phyloP scores from a whole-genome alignment of 805 yeast genomes.

The Jamesozyma lodderae region DNA sequence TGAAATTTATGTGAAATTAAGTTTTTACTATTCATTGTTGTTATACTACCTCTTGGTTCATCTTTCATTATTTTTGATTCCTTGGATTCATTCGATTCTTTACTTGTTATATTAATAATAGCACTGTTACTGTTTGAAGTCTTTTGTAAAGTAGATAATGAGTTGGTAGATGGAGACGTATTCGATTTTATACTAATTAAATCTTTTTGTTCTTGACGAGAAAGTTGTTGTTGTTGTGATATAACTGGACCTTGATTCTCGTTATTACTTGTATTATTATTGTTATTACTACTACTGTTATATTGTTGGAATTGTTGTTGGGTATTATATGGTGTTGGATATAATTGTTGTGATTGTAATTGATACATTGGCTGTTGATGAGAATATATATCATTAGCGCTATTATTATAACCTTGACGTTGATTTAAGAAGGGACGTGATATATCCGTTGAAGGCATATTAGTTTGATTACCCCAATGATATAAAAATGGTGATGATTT shows the following conservation, averaged over 20 bases:
- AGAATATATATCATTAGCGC: background rate
- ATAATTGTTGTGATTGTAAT: background rate
- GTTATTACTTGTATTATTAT: background rate
- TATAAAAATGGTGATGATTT: slow-evolving; percentile 4
- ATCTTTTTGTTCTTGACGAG: no score
- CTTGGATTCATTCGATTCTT: background rate
- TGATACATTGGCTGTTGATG: background rate
- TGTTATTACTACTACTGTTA: background rate
- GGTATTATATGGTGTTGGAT: background rate
- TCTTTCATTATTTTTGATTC: no score
- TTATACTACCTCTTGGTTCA: background rate
- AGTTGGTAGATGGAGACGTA: no score
- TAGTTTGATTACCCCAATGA: slow-evolving; percentile 3
- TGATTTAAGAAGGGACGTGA: background rate
- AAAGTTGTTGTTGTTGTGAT: slow-evolving; percentile 5
- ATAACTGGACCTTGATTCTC: background rate
- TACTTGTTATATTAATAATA: no score
- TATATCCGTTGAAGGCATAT: background rate
- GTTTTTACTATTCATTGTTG: slow-evolving; percentile 1
- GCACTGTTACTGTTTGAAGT: no score
- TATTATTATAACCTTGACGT: background rate
- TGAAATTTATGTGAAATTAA: no score
- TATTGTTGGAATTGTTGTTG: slow-evolving; percentile 1
- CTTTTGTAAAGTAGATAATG: no score
- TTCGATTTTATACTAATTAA: no score